Evolutionary conservation across 345 rosid genomes (phyloP).

Genomic region (Eucalyptus grandis): DNA sequence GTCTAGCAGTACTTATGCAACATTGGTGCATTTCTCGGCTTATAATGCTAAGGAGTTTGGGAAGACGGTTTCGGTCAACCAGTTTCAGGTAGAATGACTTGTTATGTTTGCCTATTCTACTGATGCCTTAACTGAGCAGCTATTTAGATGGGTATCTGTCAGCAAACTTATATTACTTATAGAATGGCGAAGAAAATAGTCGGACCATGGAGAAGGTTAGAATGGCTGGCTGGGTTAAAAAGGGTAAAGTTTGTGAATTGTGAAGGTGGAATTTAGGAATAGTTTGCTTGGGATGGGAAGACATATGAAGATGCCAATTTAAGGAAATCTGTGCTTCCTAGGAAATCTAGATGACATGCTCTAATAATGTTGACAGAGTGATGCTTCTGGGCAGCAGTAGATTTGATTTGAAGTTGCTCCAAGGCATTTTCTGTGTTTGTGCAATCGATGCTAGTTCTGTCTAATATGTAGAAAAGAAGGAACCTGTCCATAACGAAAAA

Average conservation of each 20-base stretch:
- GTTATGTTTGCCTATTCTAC: not conserved
- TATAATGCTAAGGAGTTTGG: slow-evolving; percentile 80
- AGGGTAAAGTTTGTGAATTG: not conserved
- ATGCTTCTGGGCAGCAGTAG: not conserved
- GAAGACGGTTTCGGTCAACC: slow-evolving; percentile 79
- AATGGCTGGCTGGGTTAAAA: not conserved
- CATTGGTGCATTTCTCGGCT: slow-evolving; percentile 83
- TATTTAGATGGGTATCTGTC: not conserved
- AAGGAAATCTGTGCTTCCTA: not conserved
- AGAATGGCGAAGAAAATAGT: not conserved
- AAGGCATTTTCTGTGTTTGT: not conserved
- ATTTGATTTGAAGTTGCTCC: not conserved
- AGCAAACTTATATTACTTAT: not conserved
- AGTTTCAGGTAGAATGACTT: slow-evolving; percentile 60
- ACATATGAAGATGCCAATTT: not conserved
- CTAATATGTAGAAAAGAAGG: not conserved
- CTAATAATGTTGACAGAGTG: not conserved
- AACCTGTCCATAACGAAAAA: not conserved
- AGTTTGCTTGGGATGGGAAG: not conserved
- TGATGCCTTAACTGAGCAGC: not conserved
- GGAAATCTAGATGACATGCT: not conserved
- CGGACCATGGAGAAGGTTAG: not conserved
- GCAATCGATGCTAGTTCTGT: not conserved
- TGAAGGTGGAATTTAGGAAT: not conserved
- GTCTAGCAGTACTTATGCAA: slow-evolving; percentile 77